Base-by-base conservation (phyloP, 495 filamentous ascomycete genomes). In the Cercophora scortea region DNA sequence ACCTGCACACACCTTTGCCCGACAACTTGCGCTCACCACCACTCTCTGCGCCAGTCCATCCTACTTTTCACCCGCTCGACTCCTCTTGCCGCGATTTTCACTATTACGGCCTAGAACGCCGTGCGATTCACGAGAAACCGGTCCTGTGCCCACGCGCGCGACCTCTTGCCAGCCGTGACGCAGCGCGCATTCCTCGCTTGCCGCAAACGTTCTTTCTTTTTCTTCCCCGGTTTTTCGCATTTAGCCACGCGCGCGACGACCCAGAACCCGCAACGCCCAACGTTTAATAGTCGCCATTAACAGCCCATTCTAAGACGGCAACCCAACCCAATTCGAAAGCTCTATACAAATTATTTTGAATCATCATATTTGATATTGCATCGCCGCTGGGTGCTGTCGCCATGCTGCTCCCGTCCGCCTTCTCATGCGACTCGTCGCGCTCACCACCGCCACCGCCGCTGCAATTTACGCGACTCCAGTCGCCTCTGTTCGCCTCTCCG, bases 341-440 rank as follows among this genome's bases (percentile, higher is more conserved):
- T 25, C 5, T 25, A 25, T 25, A 25, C 5, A 25, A 5, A 38
- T 7, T n/a, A n/a, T n/a, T n/a, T 38, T 38, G 3, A 7, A 38
- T 8, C 13, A 38, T 11, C 36, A 25, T 25, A 25, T 25, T 25
- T 25, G 25, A 38, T 7, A 10, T 38, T 38, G 36, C 34, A 7
- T 7, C 6, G 11, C 36, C 36, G 36, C 13, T 38, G 10, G 36
- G 2, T 11, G 16, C 16, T 13, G 13, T 38, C 11, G 55, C 49
- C 13, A 88, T 89, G 86, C 64, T 89, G 47, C 81, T 88, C 56
- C 85, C 84, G 45, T 88, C 85, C 11, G 84, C 85, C 36, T 68
- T 89, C 42, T 69, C 82, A 41, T 86, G 84, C 80, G 85, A 87
- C 68, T 69, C 75, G 64, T 79, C 75, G 67, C 79, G 72, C 40